Percentiles rank a stretch among this genome's conserved stretches.
phyloP scores from a whole-genome alignment of 1,139 yeast species.

The Nakaseomyces delphensis region DNA sequence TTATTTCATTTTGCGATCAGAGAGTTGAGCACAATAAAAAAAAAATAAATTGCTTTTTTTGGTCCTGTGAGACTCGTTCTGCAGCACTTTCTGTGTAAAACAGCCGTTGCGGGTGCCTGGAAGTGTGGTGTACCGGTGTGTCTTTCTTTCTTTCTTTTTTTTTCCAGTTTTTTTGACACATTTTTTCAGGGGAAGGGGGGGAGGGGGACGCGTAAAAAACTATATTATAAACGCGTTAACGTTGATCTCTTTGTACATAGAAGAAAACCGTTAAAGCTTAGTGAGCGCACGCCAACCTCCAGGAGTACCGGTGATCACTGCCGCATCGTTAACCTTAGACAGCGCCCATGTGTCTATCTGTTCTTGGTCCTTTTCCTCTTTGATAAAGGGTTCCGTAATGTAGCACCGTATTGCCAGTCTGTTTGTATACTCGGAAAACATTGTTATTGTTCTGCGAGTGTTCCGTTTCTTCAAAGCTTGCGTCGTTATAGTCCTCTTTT shows the following conservation, averaged over 20 bases:
- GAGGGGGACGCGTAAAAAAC: too few species aligned
- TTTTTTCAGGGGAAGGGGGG: not conserved
- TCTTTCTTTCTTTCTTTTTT: too few species aligned
- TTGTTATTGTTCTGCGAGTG: constrained; percentile 6
- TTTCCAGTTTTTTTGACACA: not conserved
- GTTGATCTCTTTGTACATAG: too few species aligned
- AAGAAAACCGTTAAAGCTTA: not conserved
- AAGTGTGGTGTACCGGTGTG: not conserved
- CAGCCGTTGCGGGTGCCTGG: not conserved
- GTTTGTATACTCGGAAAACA: constrained; percentile 18
- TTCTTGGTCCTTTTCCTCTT: not conserved
- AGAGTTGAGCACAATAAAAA: too few species aligned
- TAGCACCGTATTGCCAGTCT: constrained; percentile 4
- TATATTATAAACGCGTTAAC: too few species aligned
- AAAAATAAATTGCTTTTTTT: not conserved
- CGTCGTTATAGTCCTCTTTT: too few species aligned
- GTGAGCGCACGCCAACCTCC: not conserved
- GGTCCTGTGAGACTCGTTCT: too few species aligned
- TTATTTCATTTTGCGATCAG: too few species aligned
- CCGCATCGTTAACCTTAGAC: not conserved
- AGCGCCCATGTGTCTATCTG: not conserved
- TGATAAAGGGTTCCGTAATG: not conserved
- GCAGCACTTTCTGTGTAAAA: too few species aligned
- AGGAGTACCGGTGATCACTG: not conserved
- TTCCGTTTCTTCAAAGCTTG: constrained; percentile 1